Base-by-base conservation (phyloP, 495 filamentous ascomycete species). In the Ramalina intermedia region DNA sequence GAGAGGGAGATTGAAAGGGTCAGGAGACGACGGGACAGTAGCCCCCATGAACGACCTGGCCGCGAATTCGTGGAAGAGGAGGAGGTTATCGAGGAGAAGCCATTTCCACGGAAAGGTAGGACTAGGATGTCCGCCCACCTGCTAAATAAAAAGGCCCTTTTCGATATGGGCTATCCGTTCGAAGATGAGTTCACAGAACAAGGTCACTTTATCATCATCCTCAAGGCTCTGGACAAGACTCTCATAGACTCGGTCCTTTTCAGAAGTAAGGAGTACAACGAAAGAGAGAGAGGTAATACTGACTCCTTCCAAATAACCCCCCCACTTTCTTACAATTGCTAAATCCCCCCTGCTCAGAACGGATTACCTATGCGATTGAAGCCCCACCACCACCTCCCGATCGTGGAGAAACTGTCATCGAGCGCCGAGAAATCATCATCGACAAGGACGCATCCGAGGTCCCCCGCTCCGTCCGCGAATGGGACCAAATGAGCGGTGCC, bases 221-320 rank as follows among this genome's bases (percentile, higher is more conserved):
- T 79, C 56, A 78, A 81, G 53, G 88, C 88, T 2, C 72, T 95
- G 20, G 85, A 82, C 12, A 89, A 91, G 51, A 79, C 87, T 24
- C 84, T 93, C 53, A 95, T 95, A 56, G 87, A 94, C 58, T 82
- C 90, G 55, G 69, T 94, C 47, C 82, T 95, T 53, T 80, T 75
- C 52, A 67, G 87, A 37, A 93, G 86, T 60, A 82, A 85, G 56
- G 76, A 84, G 27, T 82, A 71, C 55, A 57, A 55, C 20, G 47
- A 48, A 8, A 18, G 42, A 23, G 42, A 48, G 17, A 43, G 55
- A 53, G 43, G 67, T 69, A 58, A 64, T 60, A 58, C 55, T 48
- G 43, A 50, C 37, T 54, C 26, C 24, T 37, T n/a, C 17, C 17
- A 20, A 20, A 20, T 0, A 29, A n/a, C 1, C 7, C 2, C 1